Evolutionary conservation across 2,329 filamentous ascomycete species (phyloP).

Genomic region (Colletotrichum echinochloae): DNA sequence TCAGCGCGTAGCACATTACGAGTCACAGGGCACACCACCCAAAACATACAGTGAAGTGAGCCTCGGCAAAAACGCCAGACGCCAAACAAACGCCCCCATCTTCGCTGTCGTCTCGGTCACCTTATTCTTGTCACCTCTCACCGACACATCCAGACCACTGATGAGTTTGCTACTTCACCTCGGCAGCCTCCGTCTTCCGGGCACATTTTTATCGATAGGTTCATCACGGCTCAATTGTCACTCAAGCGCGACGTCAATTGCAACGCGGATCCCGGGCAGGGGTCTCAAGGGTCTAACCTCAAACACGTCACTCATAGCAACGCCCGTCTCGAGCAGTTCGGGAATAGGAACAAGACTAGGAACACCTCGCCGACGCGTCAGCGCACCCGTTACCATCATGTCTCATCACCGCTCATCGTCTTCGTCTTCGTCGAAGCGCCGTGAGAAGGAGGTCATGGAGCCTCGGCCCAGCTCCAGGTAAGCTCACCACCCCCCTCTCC

Average conservation of each 20-base stretch:
- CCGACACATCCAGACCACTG: neutral
- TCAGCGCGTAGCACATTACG: neutral
- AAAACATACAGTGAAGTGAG: neutral
- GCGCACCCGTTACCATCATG: constrained; percentile 24
- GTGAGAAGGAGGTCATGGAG: constrained; percentile 48
- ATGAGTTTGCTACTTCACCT: constrained; percentile 12
- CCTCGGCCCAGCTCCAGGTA: constrained; percentile 76
- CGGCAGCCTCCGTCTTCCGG: constrained; percentile 2
- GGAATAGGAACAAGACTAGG: neutral
- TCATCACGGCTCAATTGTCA: neutral
- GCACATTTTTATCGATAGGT: neutral
- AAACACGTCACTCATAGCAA: constrained; percentile 20
- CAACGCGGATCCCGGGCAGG: constrained; percentile 10
- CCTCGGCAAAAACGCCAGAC: constrained; percentile 37
- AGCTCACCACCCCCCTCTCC: too few relatives aligned
- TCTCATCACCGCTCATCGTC: constrained; percentile 33
- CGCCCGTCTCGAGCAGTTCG: neutral
- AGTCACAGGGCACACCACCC: constrained; percentile 21
- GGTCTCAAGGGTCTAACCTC: constrained; percentile 1
- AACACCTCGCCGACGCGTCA: neutral
- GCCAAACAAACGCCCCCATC: neutral
- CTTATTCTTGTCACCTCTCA: constrained; percentile 6
- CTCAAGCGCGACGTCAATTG: neutral
- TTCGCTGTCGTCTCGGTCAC: neutral
- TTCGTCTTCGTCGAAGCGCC: constrained; percentile 40